Evolutionary conservation across 2,329 filamentous ascomycete genomes (phyloP), one percentile per base, ranked within the genome.

Genomic region (Sporothrix brasiliensis): DNA sequence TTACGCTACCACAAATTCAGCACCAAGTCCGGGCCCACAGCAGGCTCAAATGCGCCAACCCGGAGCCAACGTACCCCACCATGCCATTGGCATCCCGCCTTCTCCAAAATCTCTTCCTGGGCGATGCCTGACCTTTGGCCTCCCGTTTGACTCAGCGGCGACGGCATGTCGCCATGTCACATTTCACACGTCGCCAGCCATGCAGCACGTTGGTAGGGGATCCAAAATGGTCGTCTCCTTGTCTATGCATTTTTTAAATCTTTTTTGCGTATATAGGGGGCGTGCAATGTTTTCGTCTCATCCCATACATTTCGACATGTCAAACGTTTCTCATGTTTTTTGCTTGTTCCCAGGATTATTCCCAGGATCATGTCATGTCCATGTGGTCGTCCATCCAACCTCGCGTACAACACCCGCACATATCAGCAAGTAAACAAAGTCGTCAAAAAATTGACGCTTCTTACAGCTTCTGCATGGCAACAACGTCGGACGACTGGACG

Each of bases 401-500:
- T 50, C 39, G 39, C 30, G 9, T n/a, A 41, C 10, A 56, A 67
- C 30, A 21, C 41, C 34, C 9, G 39, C 11, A 53, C 44, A 34
- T 10, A 44, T n/a, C 10, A 60, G 34, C 16, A 67, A 56, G 34
- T 16, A 67, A 50, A 44, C 24, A 53, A 53, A 30, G 30, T 2
- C 34, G n/a, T 44, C 34, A 9, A 6, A 24, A 14, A 58, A 44
- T 11, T 44, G 65, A 74, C 70, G 69, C 69, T 72, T 72, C 76
- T 89, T 93, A 97, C 84, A 94, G 85, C 87, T 96, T 96, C 87
- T 93, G 90, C 93, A 96, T 96, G 80, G 92, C 92, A 83, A 84
- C 90, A 79, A 97, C 81, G 82, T 98, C 95, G 77, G 91, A 90
- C 77, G 93, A 97, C 89, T 99, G 95, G 79, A 99, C 93, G 82